Evolutionary conservation across 2,329 filamentous ascomycete genomes (phyloP).

Genomic region (Trichoderma guizhouense): DNA sequence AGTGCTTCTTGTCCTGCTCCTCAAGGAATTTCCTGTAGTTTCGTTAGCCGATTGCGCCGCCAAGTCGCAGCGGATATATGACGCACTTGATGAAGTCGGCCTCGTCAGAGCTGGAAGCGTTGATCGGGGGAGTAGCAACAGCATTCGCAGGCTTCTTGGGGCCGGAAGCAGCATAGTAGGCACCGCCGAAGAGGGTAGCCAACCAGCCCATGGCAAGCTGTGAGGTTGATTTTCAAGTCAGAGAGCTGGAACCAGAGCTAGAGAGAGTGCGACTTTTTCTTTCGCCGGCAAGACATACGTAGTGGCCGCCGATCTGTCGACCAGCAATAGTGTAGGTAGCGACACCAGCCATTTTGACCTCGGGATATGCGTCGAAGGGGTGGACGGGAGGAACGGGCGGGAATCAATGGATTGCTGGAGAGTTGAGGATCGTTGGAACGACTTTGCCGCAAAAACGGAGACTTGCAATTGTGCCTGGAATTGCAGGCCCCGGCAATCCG

Average conservation of each 20-base stretch:
- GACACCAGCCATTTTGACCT: slow-evolving; percentile 37
- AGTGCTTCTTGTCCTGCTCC: slow-evolving; percentile 42
- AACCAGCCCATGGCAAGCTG: slow-evolving; percentile 59
- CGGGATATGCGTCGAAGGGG: slow-evolving; percentile 18
- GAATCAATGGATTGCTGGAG: slow-evolving; percentile 13
- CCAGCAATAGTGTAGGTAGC: slow-evolving; percentile 54
- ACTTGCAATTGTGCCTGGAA: slow-evolving; percentile 30
- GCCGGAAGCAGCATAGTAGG: slow-evolving; percentile 44
- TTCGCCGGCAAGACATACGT: slow-evolving; percentile 44
- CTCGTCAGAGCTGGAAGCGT: slow-evolving; percentile 60
- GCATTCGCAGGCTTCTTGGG: slow-evolving; percentile 43
- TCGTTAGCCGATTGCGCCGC: slow-evolving; percentile 26
- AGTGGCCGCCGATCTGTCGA: slow-evolving; percentile 59
- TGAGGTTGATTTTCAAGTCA: slow-evolving; percentile 24
- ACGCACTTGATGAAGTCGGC: slow-evolving; percentile 64
- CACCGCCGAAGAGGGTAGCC: slow-evolving; percentile 47
- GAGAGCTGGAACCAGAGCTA: not conserved
- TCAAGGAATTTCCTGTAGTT: slow-evolving; percentile 39
- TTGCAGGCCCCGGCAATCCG: slow-evolving; percentile 27
- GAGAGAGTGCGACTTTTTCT: slow-evolving; percentile 19
- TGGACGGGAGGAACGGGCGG: not conserved
- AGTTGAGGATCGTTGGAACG: slow-evolving; percentile 20
- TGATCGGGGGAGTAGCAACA: slow-evolving; percentile 54
- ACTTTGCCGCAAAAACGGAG: slow-evolving; percentile 15
- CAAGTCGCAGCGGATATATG: slow-evolving; percentile 25